Percentiles rank a stretch among this genome's conserved stretches.
These are phyloP conservation scores for Globisporangium rhizosaccharum DNA, from an alignment of 352 stramenopile species.

Conservation along the genomic window DNA sequence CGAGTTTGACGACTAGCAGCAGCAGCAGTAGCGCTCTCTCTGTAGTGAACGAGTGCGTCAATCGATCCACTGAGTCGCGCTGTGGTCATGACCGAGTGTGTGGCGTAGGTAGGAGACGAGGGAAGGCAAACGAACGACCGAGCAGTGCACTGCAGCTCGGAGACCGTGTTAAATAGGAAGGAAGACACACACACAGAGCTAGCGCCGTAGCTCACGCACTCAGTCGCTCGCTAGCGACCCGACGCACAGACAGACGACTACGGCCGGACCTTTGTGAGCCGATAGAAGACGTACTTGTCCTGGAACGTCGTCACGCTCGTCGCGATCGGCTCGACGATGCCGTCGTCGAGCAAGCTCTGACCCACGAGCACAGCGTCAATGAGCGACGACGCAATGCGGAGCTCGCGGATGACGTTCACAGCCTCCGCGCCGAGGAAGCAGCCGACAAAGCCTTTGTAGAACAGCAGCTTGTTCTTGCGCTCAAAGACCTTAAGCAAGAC, in stretches of 20 bases:
- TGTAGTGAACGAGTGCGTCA: not conserved
- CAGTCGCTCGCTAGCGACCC: too few species aligned
- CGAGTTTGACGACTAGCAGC: constrained; percentile 7
- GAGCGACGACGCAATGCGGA: constrained; percentile 59
- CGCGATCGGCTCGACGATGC: constrained; percentile 73
- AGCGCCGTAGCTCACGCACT: too few species aligned
- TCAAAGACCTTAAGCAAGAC: constrained; percentile 82
- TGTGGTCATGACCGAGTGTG: not conserved
- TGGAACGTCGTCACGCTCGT: constrained; percentile 71
- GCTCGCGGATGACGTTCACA: constrained; percentile 78
- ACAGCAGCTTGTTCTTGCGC: constrained; percentile 85
- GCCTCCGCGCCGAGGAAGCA: constrained; percentile 82
- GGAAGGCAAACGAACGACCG: not conserved
- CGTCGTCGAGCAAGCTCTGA: constrained; percentile 72
- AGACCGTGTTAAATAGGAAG: not conserved
- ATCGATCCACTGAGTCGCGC: not conserved
- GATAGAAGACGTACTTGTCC: constrained; percentile 86
- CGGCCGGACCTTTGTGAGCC: constrained; percentile 43
- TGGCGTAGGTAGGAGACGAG: not conserved
- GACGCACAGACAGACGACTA: constrained; percentile 19
- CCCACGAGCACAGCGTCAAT: constrained; percentile 82
- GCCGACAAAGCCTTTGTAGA: constrained; percentile 79
- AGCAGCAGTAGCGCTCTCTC: constrained; percentile 1
- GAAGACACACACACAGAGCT: not conserved
- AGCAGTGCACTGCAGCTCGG: too few species aligned